Conservation (phyloP, 1,284 basidiomycete species). For the Sporisorium graminicola region DNA sequence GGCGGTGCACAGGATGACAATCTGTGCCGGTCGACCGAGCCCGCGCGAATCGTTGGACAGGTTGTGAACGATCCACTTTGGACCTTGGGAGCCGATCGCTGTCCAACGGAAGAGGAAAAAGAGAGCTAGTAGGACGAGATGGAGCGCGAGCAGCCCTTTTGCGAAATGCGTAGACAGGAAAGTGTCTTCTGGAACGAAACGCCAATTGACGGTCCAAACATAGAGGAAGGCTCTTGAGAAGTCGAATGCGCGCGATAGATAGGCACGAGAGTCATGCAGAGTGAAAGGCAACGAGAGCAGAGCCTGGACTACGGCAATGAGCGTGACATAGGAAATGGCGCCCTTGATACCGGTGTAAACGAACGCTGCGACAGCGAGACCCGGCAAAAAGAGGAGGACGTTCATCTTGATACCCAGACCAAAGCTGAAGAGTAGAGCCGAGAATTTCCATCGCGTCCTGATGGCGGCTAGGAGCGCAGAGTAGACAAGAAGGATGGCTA, state of each 20-base stretch:
- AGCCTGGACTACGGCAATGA: slow-evolving; percentile 72
- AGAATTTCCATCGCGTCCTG: slow-evolving; percentile 76
- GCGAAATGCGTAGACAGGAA: slow-evolving; percentile 81
- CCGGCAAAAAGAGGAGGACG: slow-evolving; percentile 87
- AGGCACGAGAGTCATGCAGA: slow-evolving; percentile 75
- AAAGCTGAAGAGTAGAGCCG: slow-evolving; percentile 79
- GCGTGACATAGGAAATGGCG: slow-evolving; percentile 15
- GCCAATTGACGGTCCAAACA: slow-evolving; percentile 99
- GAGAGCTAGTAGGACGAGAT: slow-evolving; percentile 75
- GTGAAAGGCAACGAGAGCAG: slow-evolving; percentile 82
- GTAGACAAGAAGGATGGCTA: slow-evolving; percentile 78
- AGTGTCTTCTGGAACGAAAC: slow-evolving; percentile 80
- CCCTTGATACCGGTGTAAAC: slow-evolving; percentile 73
- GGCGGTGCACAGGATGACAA: slow-evolving; percentile 22
- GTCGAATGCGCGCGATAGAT: slow-evolving; percentile 85
- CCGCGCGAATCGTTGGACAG: background rate
- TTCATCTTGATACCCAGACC: slow-evolving; percentile 98
- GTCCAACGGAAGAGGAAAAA: slow-evolving; percentile 77
- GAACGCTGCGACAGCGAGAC: slow-evolving; percentile 78
- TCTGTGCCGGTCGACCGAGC: slow-evolving; percentile 4
- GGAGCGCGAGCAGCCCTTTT: slow-evolving; percentile 77
- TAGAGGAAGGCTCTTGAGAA: slow-evolving; percentile 89
- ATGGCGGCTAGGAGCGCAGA: slow-evolving; percentile 72
- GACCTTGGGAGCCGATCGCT: slow-evolving; percentile 79
- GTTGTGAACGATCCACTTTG: slow-evolving; percentile 72